Conservation (phyloP, 768 basidiomycete species). For the Phallus indusiatus region DNA sequence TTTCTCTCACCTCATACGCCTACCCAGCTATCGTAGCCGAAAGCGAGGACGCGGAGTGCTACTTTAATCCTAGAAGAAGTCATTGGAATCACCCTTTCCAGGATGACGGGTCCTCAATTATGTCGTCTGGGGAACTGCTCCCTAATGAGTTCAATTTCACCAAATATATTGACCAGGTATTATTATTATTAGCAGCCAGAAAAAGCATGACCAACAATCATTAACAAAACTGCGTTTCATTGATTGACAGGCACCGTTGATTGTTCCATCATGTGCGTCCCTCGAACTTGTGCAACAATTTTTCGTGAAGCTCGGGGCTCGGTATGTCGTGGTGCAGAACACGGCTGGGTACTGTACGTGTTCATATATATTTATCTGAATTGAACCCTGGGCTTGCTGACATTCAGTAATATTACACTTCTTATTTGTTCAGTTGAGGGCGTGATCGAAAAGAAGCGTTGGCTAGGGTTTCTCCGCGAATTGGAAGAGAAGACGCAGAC, state of each 20-base stretch:
- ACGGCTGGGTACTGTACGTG: conserved; percentile 69
- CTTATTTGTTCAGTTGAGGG: conserved; percentile 56
- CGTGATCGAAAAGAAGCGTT: conserved; percentile 88
- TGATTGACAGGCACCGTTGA: conserved; percentile 65
- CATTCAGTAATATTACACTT: not conserved
- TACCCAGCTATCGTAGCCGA: conserved; percentile 65
- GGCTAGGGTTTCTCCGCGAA: conserved; percentile 78
- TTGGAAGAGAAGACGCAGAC: conserved; percentile 39
- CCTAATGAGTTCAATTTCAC: conserved; percentile 71
- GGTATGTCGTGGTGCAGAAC: conserved; percentile 82
- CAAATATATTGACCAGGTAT: conserved; percentile 78
- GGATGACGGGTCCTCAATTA: conserved; percentile 12
- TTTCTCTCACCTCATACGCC: not conserved
- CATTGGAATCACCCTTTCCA: not conserved
- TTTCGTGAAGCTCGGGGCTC: conserved; percentile 88
- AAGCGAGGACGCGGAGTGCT: conserved; percentile 54
- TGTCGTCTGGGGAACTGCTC: conserved; percentile 7
- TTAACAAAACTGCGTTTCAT: not conserved
- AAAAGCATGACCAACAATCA: not conserved
- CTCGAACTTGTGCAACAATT: conserved; percentile 89
- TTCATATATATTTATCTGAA: not conserved
- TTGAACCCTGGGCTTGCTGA: not conserved
- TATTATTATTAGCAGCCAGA: not conserved
- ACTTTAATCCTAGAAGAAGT: conserved; percentile 36
- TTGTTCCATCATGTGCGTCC: conserved; percentile 74